Percentiles rank a stretch among this genome's conserved stretches.
phyloP scores from a whole-genome alignment of 2,329 filamentous ascomycete genomes.

The Phyllachora maydis region DNA sequence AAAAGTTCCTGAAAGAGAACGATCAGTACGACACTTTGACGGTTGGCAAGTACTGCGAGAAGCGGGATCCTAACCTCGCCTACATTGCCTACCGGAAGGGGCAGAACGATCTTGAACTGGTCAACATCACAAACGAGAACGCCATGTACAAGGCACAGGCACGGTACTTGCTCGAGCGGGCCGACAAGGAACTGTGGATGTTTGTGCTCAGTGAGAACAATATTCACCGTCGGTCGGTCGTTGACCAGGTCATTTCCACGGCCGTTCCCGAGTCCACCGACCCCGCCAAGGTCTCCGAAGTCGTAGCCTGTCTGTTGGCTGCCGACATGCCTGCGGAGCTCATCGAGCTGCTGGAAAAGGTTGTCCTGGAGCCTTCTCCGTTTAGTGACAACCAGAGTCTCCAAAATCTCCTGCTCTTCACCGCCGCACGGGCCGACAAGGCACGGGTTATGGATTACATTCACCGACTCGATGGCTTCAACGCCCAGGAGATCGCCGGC shows the following conservation, averaged over 20 bases:
- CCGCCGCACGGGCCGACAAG: constrained; percentile 92
- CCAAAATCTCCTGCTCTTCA: constrained; percentile 91
- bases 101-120: constrained; percentile 89
- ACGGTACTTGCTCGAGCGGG: constrained; percentile 79
- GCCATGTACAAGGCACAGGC: constrained; percentile 99
- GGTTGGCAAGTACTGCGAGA: constrained; percentile 97
- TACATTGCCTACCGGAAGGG: constrained; percentile 94
- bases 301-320: constrained; percentile 80
- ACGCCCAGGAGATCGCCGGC: constrained; percentile 76
- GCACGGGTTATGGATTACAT: constrained; percentile 91
- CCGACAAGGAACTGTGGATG: constrained; percentile 76
- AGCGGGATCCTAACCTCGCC: constrained; percentile 87
- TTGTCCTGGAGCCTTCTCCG: constrained; percentile 94
- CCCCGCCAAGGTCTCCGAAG: constrained; percentile 84
- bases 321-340: constrained; percentile 84
- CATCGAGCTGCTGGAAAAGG: constrained; percentile 96
- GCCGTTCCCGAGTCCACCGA: constrained; percentile 86
- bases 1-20: constrained; percentile 94
- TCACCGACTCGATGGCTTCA: constrained; percentile 73
- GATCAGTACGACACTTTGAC: constrained; percentile 83
- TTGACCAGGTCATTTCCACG: constrained; percentile 91
- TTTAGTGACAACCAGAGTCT: constrained; percentile 96
- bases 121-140: constrained; percentile 97
- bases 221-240: constrained; percentile 75
- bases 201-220: constrained; percentile 96